Evolutionary conservation across 78 protist genomes (phyloP).

Genomic region (Isochrysis galbana): DNA sequence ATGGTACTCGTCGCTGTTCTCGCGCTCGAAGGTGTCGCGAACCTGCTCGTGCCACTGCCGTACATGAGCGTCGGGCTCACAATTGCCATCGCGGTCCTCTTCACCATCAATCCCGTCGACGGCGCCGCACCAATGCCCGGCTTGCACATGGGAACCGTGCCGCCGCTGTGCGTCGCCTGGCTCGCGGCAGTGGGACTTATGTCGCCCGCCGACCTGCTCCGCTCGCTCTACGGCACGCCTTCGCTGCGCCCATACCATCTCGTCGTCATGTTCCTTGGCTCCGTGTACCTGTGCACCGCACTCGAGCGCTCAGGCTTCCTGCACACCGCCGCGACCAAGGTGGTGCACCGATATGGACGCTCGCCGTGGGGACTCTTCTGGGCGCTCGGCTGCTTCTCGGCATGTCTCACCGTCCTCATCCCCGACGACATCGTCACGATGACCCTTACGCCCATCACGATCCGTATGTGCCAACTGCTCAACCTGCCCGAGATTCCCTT

Average conservation of each 20-base stretch:
- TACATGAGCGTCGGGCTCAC: not conserved
- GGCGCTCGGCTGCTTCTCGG: slow-evolving; percentile 3
- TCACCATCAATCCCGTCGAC: not conserved
- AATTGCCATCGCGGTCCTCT: not conserved
- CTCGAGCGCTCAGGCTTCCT: slow-evolving; percentile 6
- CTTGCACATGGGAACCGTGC: not conserved
- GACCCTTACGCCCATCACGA: not conserved
- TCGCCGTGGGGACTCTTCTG: slow-evolving; percentile 23
- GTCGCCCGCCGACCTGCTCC: not conserved
- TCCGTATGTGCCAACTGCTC: slow-evolving; percentile 14
- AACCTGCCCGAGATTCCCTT: not conserved
- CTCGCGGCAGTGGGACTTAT: not conserved
- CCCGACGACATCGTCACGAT: slow-evolving; percentile 13
- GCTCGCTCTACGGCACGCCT: not conserved
- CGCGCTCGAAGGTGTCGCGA: not conserved
- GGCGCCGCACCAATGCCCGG: not conserved
- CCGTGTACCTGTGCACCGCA: slow-evolving; percentile 19
- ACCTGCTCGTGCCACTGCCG: not conserved
- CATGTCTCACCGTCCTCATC: not conserved
- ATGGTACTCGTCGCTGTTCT: not conserved
- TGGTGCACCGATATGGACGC: not conserved
- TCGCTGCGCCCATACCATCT: not conserved
- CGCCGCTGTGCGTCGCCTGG: not conserved
- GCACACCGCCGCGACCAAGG: not conserved
- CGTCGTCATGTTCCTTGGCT: slow-evolving; percentile 2